phyloP scores from a whole-genome alignment of 1,284 basidiomycete genomes.

The Porogramme epimiltina region DNA sequence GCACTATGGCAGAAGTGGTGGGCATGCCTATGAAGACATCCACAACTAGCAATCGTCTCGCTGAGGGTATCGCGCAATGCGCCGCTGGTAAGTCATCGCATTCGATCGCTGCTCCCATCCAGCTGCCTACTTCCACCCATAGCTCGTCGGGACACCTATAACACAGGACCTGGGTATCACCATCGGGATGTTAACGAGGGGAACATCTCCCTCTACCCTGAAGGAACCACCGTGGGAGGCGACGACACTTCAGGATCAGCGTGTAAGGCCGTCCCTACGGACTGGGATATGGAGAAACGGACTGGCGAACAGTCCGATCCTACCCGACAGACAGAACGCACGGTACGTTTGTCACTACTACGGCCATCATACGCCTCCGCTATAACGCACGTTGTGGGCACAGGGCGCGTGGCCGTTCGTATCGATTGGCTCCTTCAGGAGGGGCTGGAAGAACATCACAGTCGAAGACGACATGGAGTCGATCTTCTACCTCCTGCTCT shows the following conservation, averaged over 20 bases:
- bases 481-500: slow-evolving; percentile 14
- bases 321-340: no score
- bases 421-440: slow-evolving; percentile 1
- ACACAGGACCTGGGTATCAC: no score
- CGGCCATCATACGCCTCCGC: not conserved
- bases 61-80: not conserved
- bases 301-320: not conserved
- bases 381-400: slow-evolving; percentile 5
- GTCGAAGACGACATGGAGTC: slow-evolving; percentile 17
- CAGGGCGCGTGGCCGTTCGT: slow-evolving; percentile 21
- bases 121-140: no score
- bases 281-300: no score
- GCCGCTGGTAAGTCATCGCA: not conserved
- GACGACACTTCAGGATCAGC: not conserved
- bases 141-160: no score
- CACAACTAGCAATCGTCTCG: no score
- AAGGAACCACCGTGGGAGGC: no score
- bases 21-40: no score
- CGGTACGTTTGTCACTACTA: not conserved
- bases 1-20: no score
- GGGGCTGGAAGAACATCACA: not conserved
- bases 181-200: no score
- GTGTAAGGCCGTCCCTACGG: not conserved
- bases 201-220: no score
- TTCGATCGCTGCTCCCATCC: not conserved